Evolutionary conservation across 306 rosid species (phyloP), one percentile per base, ranked within the genome.

Genomic region (Rosa chinensis): DNA sequence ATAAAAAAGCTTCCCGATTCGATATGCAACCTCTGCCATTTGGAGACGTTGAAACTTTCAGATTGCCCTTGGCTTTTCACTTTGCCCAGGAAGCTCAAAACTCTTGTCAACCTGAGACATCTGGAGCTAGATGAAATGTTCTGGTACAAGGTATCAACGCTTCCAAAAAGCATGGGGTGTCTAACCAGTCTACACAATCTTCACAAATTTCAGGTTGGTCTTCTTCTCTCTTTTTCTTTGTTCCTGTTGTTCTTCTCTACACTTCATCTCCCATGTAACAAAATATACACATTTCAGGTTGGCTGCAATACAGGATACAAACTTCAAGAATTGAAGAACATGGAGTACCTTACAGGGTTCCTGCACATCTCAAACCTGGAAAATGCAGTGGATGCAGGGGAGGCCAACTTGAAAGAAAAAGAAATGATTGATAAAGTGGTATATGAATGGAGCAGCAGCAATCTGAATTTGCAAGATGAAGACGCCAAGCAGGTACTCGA

Each of bases 51-150:
- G 83, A 73, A 79, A 52, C 73, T 79, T 64, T 53, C 45, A 39
- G 68, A 55, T 9, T 79, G 78, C 63, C 74, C 73, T 17, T 73
- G 66, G 68, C 25, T 79, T 73, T 17, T 47, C 78, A 21, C 11
- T 48, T 73, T 79, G 83, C 83, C 83, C 42, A 16, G 4, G 42
- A 49, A 79, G 14, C 43, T 79, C 40, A 32, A 20, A 42, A 8
- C 18, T 21, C 77, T 79, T 16, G 55, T 73, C 61, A 73, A 66
- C 14, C 25, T 52, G 52, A 73, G 78, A 28, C 53, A 80, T 73
- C 61, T 80, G 48, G 83, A 80, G 79, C 77, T 73, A 44, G 83
- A 80, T 39, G 56, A 73, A 23, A 73, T 73, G 71, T 80, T 80
- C 37, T 63, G 79, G 79, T 50, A 14, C 69, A 74, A 52, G 74